Evolutionary conservation across 139 green algal genomes (phyloP).

Genomic region (Chlorella sp.): DNA sequence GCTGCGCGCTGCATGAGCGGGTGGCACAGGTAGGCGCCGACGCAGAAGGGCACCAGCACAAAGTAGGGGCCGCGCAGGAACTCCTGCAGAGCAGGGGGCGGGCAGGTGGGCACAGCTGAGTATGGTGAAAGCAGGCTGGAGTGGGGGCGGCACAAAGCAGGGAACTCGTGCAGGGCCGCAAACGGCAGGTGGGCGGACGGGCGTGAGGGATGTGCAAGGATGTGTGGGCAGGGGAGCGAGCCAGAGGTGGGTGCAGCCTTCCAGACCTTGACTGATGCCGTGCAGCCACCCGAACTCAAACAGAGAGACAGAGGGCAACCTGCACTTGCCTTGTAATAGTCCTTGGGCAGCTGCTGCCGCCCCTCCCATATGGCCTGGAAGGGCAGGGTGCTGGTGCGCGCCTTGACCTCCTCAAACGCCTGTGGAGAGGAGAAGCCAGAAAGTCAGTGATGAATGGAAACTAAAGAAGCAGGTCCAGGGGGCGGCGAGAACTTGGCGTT

Average conservation of each 20-base stretch:
- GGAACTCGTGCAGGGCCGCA: no score
- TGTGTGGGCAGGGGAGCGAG: no score
- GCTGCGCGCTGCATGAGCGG: conserved; percentile 89
- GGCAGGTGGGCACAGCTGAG: no score
- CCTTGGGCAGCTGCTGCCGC: conserved; percentile 86
- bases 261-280: no score
- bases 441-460: no score
- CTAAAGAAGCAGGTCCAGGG: no score
- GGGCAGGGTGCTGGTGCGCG: conserved; percentile 85
- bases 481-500: no score
- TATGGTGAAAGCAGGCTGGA: not conserved
- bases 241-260: no score
- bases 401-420: conserved; percentile 87
- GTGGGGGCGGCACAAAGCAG: not conserved
- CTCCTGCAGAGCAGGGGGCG: conserved; percentile 54
- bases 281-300: no score
- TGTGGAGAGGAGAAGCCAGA: not conserved
- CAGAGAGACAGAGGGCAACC: no score
- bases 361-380: conserved; percentile 93
- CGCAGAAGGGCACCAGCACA: conserved; percentile 76
- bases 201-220: no score
- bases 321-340: conserved; percentile 86
- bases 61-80: conserved; percentile 90
- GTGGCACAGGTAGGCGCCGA: conserved; percentile 92
- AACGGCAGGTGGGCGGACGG: no score